Base-by-base conservation (phyloP, 2,329 filamentous ascomycete species). In the Alternaria longipes region DNA sequence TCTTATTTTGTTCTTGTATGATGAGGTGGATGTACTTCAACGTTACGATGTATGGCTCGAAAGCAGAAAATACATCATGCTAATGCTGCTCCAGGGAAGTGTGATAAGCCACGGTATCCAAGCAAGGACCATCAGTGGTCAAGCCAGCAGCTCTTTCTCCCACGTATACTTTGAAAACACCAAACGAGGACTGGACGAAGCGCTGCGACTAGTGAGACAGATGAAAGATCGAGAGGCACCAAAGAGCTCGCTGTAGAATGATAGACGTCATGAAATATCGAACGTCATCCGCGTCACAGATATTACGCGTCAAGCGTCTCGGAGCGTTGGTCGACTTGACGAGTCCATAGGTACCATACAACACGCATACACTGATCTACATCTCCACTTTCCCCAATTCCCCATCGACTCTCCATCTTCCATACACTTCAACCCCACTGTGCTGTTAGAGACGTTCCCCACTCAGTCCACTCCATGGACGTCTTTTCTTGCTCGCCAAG, bases 81-180 rank as follows among this genome's bases (percentile, higher is more conserved):
- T 61, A 54, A 64, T 22, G 20, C 18, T 11, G 24, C 9, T 36
- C 8, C 28, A 77, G 75, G 73, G 74, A 28, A 75, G 71, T 30
- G 74, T 71, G 3, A 78, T 78, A 24, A 74, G 68, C 46, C 74
- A 78, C 59, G 74, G 74, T 0, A 78, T 78, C 11, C 76, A 78
- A 24, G 76, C 74, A 14, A 68, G 76, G 8, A 77, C 76, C 2
- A 74, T 78, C 42, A 77, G 70, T 47, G 74, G 75, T 11, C 75
- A 77, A 58, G 76, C 75, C 8, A 78, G 76, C 63, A 77, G 73
- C 59, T 73, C 76, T 38, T 78, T 77, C 56, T 74, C 74, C 28
- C 75, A 78, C 30, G 42, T 73, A 2, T 78, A 78, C 54, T 78
- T 78, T 47, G 67, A 76, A 28, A 74, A 74, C 20, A 78, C 75